phyloP scores from a whole-genome alignment of 768 basidiomycete genomes.

The Gymnopilus junonius region DNA sequence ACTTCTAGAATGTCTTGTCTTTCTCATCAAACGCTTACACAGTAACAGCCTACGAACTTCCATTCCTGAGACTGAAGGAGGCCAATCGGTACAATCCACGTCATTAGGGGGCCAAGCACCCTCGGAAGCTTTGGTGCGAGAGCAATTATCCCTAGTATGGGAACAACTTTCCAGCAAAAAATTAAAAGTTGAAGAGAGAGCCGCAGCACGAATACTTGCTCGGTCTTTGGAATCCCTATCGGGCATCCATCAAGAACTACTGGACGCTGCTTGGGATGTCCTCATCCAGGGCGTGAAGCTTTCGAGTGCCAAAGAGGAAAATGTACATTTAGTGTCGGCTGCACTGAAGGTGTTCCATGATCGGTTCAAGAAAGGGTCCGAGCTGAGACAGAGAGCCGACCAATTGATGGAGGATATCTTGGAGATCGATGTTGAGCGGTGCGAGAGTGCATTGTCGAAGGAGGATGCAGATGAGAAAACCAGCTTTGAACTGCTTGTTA shows the following conservation, averaged over 20 bases:
- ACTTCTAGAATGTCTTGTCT: slow-evolving; percentile 70
- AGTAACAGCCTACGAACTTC: slow-evolving; percentile 19
- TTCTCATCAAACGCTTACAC: slow-evolving; percentile 51
- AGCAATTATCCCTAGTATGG: slow-evolving; percentile 54
- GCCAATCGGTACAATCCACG: slow-evolving; percentile 1
- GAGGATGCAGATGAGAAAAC: neutral
- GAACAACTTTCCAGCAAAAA: slow-evolving; percentile 44
- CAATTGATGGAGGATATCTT: slow-evolving; percentile 39
- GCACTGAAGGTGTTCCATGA: slow-evolving; percentile 51
- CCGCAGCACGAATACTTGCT: slow-evolving; percentile 47
- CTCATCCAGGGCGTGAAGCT: slow-evolving; percentile 36
- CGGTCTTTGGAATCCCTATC: slow-evolving; percentile 43
- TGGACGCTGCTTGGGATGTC: slow-evolving; percentile 51
- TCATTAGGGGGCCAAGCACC: neutral
- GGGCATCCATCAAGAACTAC: slow-evolving; percentile 46
- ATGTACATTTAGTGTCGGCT: slow-evolving; percentile 43
- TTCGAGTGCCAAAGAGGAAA: slow-evolving; percentile 21
- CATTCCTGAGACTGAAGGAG: neutral
- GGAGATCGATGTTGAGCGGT: slow-evolving; percentile 33
- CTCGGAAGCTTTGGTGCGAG: slow-evolving; percentile 39
- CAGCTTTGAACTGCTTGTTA: slow-evolving; percentile 36
- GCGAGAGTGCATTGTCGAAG: slow-evolving; percentile 26
- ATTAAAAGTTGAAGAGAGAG: slow-evolving; percentile 50
- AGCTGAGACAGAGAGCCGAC: slow-evolving; percentile 28
- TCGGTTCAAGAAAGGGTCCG: slow-evolving; percentile 37